A percentile compares a stretch with the other conserved stretches of the same genome.
Evolutionary conservation across 2,329 filamentous ascomycete species (phyloP).

Genomic region (Leptographium flavum): DNA sequence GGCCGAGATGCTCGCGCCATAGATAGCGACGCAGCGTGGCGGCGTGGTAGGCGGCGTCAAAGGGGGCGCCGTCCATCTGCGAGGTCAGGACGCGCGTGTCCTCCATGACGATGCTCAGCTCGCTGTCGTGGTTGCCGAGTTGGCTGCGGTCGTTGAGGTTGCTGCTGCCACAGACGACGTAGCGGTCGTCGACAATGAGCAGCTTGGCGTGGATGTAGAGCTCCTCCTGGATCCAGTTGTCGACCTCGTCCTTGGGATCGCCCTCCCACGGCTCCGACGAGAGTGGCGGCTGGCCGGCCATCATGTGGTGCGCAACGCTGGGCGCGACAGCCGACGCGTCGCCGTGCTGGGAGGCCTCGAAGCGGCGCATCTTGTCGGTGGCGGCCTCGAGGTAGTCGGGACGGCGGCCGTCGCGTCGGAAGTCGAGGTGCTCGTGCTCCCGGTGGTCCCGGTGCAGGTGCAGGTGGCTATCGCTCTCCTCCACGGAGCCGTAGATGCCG

Average conservation of each 20-base stretch:
- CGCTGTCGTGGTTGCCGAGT: slow-evolving; percentile 77
- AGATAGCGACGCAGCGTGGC: slow-evolving; percentile 70
- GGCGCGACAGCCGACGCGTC: slow-evolving; percentile 21
- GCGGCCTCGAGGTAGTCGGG: slow-evolving; percentile 25
- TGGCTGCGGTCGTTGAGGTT: slow-evolving; percentile 90
- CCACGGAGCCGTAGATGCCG: slow-evolving; percentile 48
- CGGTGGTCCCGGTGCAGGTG: slow-evolving; percentile 31
- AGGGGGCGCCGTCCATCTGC: slow-evolving; percentile 66
- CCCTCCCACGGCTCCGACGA: slow-evolving; percentile 66
- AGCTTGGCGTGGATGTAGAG: slow-evolving; percentile 91
- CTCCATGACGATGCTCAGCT: slow-evolving; percentile 80
- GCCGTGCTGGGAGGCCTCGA: slow-evolving; percentile 25
- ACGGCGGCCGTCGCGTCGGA: slow-evolving; percentile 15
- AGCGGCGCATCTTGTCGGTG: slow-evolving; percentile 33
- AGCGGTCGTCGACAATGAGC: slow-evolving; percentile 73
- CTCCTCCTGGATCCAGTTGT: slow-evolving; percentile 89
- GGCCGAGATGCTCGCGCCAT: slow-evolving; percentile 82
- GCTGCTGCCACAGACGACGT: slow-evolving; percentile 72
- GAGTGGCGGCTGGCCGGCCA: slow-evolving; percentile 50
- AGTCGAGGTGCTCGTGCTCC: slow-evolving; percentile 15
- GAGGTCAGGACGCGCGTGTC: slow-evolving; percentile 59
- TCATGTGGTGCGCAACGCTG: slow-evolving; percentile 64
- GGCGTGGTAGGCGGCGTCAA: slow-evolving; percentile 60
- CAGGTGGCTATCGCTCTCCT: slow-evolving; percentile 30
- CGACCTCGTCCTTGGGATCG: slow-evolving; percentile 58